Percentiles rank a stretch among this genome's conserved stretches.
Conservation (phyloP, 208 protist species). For the Herpetomonas muscarum region DNA sequence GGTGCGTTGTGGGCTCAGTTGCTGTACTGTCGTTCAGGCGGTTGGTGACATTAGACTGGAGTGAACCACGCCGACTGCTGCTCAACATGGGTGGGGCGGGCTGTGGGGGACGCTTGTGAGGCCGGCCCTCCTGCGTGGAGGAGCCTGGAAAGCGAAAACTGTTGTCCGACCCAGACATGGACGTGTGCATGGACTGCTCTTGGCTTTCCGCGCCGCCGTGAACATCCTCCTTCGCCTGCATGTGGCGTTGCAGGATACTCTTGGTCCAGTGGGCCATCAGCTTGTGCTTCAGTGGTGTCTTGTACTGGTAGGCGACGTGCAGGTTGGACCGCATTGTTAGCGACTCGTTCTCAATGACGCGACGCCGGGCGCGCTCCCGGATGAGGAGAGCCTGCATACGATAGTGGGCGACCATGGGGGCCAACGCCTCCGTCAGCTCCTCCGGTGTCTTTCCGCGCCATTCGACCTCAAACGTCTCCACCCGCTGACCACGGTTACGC, state of each 20-base stretch:
- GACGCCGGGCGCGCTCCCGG: conserved; percentile 39
- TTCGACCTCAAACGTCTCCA: conserved; percentile 27
- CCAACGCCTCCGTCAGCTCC: conserved; percentile 27
- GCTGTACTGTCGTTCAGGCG: background rate
- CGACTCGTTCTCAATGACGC: conserved; percentile 33
- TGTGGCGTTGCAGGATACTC: background rate
- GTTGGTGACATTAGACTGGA: too few species aligned
- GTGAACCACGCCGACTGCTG: too few species aligned
- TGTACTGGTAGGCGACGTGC: conserved; percentile 22
- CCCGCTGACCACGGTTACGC: conserved; percentile 6
- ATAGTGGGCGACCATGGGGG: conserved; percentile 47
- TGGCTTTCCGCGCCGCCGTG: background rate
- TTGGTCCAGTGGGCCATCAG: conserved; percentile 19
- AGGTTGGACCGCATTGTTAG: conserved; percentile 22
- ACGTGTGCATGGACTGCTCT: background rate
- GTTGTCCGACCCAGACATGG: background rate
- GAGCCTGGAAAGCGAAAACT: background rate
- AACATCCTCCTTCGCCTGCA: background rate
- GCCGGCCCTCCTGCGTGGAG: background rate
- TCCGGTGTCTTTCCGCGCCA: conserved; percentile 33
- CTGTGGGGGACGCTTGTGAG: background rate
- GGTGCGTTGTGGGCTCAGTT: background rate
- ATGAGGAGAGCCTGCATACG: conserved; percentile 40
- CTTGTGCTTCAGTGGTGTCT: conserved; percentile 26
- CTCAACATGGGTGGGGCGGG: too few species aligned